These are phyloP conservation scores for Hamamelis virginiana DNA, from an alignment of 164 flowering plant genomes.

Conservation along the genomic window DNA sequence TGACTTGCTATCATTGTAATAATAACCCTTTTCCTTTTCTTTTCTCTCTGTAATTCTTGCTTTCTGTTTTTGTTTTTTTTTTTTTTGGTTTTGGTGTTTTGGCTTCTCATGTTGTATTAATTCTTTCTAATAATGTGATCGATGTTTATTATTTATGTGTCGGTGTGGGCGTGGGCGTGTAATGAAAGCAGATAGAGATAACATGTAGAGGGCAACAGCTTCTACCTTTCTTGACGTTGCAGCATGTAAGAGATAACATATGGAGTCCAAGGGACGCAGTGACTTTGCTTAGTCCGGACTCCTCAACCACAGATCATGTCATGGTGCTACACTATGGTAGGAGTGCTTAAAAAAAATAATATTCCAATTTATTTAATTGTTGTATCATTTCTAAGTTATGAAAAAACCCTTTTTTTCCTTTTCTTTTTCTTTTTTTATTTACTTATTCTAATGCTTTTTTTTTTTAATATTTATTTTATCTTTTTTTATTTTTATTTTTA, in stretches of 20 bases:
- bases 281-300: conserved; percentile 59
- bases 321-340: conserved; percentile 73
- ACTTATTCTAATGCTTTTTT: neutral
- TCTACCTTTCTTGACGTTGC: conserved; percentile 63
- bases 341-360: conserved; percentile 12
- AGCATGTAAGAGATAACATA: conserved; percentile 78
- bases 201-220: conserved; percentile 79
- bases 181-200: conserved; percentile 65
- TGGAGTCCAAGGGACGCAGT: conserved; percentile 55
- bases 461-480: conserved; percentile 2
- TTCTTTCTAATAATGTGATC: too few relatives aligned
- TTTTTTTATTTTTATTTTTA: conserved; percentile 1
- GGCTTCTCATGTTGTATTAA: too few relatives aligned
- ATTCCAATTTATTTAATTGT: conserved; percentile 1
- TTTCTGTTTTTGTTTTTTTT: neutral
- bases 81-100: too few relatives aligned
- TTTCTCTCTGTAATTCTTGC: neutral
- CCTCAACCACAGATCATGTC: conserved; percentile 64
- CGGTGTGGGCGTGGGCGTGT: too few relatives aligned
- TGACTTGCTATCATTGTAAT: neutral
- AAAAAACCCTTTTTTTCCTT: neutral
- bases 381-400: conserved; percentile 22
- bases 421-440: neutral
- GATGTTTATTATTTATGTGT: too few relatives aligned
- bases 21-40: neutral